phyloP scores from a whole-genome alignment of 495 filamentous ascomycete species.

The Annulohypoxylon maeteangense region DNA sequence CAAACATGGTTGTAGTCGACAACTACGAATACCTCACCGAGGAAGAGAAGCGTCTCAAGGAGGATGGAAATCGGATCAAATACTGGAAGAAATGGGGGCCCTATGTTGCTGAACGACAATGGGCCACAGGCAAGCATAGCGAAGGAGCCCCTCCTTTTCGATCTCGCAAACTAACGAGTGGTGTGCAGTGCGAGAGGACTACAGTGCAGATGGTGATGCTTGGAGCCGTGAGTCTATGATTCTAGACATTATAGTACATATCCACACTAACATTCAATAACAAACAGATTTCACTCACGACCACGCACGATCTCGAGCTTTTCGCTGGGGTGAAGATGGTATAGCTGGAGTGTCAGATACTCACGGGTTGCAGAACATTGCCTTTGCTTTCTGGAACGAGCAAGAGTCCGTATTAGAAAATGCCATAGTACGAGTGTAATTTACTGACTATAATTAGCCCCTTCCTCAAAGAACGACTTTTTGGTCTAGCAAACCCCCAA shows the following conservation, averaged over 20 bases:
- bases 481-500: slow-evolving; percentile 93
- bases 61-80: slow-evolving; percentile 79
- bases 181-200: slow-evolving; percentile 87
- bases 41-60: slow-evolving; percentile 88
- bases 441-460: slow-evolving; percentile 63
- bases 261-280: slow-evolving; percentile 7
- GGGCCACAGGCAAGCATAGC: slow-evolving; percentile 77
- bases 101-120: slow-evolving; percentile 82
- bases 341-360: slow-evolving; percentile 96
- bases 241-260: not conserved
- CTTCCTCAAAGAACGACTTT: slow-evolving; percentile 93
- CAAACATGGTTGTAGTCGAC: slow-evolving; percentile 85
- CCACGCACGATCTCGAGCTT: slow-evolving; percentile 85
- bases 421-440: not conserved
- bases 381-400: slow-evolving; percentile 97
- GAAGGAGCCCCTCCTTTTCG: slow-evolving; percentile 28
- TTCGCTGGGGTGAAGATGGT: slow-evolving; percentile 95
- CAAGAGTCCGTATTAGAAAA: slow-evolving; percentile 73
- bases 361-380: slow-evolving; percentile 89
- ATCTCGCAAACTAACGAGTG: slow-evolving; percentile 42
- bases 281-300: slow-evolving; percentile 88
- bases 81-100: slow-evolving; percentile 98
- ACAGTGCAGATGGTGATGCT: slow-evolving; percentile 85
- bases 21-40: slow-evolving; percentile 82
- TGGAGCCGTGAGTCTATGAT: slow-evolving; percentile 81